Evolutionary conservation across 257 asterid species (phyloP).

Genomic region (Ilex aquifolium): DNA sequence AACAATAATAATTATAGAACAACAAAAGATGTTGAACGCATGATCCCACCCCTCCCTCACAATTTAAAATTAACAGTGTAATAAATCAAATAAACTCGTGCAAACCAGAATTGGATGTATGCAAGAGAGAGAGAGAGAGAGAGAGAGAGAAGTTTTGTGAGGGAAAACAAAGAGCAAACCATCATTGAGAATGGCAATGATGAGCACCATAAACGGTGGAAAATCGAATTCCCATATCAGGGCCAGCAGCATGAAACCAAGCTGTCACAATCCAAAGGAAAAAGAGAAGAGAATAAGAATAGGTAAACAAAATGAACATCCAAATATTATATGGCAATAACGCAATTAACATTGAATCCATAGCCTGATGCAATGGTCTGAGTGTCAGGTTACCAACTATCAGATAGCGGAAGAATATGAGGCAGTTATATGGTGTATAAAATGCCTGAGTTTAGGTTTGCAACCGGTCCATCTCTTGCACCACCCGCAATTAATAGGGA

Average conservation of each 20-base stretch:
- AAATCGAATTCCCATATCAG: conserved; percentile 93
- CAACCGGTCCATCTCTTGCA: too few species aligned
- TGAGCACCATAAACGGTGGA: conserved; percentile 99
- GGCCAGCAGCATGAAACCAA: conserved; percentile 95
- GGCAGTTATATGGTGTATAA: too few species aligned
- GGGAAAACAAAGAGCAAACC: conserved; percentile 40
- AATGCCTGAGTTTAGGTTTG: too few species aligned
- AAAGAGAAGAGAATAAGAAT: conserved; percentile 4
- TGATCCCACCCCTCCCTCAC: too few species aligned
- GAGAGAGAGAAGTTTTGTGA: conserved; percentile 3
- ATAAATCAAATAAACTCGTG: not conserved
- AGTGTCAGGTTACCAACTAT: too few species aligned
- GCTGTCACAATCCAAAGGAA: conserved; percentile 43
- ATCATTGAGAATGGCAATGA: conserved; percentile 92
- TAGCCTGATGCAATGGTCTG: too few species aligned
- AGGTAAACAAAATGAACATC: too few species aligned
- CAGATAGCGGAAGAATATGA: too few species aligned
- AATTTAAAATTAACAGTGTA: conserved; percentile 1
- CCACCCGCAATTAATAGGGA: too few species aligned
- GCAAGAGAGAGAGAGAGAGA: not conserved
- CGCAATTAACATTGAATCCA: not conserved
- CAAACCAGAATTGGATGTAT: conserved; percentile 5
- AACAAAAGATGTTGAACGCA: too few species aligned
- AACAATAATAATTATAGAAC: not conserved
- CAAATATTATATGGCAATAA: not conserved